phyloP scores from a whole-genome alignment of 2,329 filamentous ascomycete genomes.

The Fusarium sambucinum region DNA sequence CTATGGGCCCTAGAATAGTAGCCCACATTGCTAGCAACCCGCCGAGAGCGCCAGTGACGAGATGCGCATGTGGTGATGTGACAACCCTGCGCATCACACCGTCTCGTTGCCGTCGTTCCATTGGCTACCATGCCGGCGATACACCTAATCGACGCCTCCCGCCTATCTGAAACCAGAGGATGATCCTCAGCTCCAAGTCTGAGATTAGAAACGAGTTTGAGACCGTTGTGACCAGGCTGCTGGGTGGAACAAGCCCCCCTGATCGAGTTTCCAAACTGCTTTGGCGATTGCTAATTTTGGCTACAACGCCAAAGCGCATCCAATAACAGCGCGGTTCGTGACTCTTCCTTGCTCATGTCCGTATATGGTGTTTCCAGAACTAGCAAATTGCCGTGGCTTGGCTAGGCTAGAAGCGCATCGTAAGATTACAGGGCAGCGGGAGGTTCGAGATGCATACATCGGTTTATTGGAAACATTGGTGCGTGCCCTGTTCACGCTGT shows the following conservation, averaged over 20 bases:
- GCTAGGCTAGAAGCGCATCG: constrained; percentile 8
- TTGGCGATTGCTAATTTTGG: constrained; percentile 46
- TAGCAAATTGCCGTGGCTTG: constrained; percentile 13
- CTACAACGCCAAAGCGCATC: constrained; percentile 5
- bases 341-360: constrained; percentile 18
- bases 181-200: constrained; percentile 37
- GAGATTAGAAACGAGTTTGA: constrained; percentile 48
- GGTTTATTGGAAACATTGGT: constrained; percentile 19
- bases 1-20: constrained; percentile 3
- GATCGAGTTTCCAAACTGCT: constrained; percentile 34
- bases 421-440: constrained; percentile 23
- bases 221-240: constrained; percentile 40
- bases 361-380: constrained; percentile 31
- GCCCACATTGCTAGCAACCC: constrained; percentile 35
- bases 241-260: constrained; percentile 40
- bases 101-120: constrained; percentile 32
- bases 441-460: constrained; percentile 8
- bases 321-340: constrained; percentile 2
- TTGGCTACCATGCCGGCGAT: constrained; percentile 40
- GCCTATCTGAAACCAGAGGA: constrained; percentile 46
- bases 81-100: constrained; percentile 48
- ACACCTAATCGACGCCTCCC: constrained; percentile 34
- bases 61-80: constrained; percentile 49
- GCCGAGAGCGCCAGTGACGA: constrained; percentile 46
- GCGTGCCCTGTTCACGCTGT: constrained; percentile 24